Base-by-base conservation (phyloP, 495 filamentous ascomycete genomes). In the Neurospora intermedia region DNA sequence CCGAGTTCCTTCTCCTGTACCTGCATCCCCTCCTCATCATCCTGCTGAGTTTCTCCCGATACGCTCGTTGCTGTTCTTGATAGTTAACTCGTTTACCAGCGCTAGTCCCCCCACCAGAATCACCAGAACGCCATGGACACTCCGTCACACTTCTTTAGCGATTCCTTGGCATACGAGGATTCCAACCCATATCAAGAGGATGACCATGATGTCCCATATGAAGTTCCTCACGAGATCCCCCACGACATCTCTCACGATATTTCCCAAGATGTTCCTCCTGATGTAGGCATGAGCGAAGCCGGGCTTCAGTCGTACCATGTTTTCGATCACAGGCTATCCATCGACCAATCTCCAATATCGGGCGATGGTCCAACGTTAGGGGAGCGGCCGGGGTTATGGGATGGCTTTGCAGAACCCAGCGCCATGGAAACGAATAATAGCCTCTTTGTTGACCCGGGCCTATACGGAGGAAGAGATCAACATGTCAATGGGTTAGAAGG, bases 81-180 rank as follows among this genome's bases (percentile, higher is more conserved):
- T 70, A 10, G n/a, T 43, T 40, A 20, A 40, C 69, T 46, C 69
- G 43, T 18, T 69, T 31, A 41, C 40, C 66, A 59, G 27, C 48
- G 69, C 62, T 43, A 48, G 70, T 42, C 46, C 23, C 23, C 46
- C 43, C 45, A 40, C n/a, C 66, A 20, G 40, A 43, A 43, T 20
- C 20, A 70, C 39, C 40, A 72, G 39, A 20, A 71, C 41, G 27
- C 72, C 40, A 80, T 81, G 79, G 76, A 79, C 70, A 72, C 73
- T 31, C 43, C 78, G 4, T 72, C 79, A 18, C 77, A 79, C 66
- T 80, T 79, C 74, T 81, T 80, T 46, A 75, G 69, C 69, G 77
- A 81, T 59, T 78, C 71, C 43, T 35, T 81, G 35, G 75, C 75
- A 69, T 74, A 77, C 41, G 77, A 75, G n/a, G 78, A 76, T 42